phyloP scores from a whole-genome alignment of 176 grass and related monocot genomes.

The Puya raimondii region DNA sequence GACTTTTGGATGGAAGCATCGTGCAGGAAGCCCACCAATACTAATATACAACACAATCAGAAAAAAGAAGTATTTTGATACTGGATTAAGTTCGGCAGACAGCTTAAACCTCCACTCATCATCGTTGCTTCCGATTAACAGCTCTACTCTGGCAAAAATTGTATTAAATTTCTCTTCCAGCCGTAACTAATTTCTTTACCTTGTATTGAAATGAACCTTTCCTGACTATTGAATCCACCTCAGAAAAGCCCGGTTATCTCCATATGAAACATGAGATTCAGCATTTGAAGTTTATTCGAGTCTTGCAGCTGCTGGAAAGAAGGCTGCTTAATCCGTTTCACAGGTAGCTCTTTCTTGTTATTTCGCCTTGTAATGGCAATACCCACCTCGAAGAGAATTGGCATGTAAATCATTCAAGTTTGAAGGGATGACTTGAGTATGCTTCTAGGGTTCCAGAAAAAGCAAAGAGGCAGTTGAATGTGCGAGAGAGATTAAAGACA shows the following conservation, averaged over 20 bases:
- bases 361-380: not conserved
- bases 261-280: not conserved
- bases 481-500: not conserved
- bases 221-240: not conserved
- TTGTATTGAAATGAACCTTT: not conserved
- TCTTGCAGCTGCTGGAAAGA: no score
- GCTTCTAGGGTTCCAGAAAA: not conserved
- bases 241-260: not conserved
- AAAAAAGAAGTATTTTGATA: no score
- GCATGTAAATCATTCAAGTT: not conserved
- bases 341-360: not conserved
- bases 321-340: not conserved
- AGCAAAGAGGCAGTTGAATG: constrained; percentile 10
- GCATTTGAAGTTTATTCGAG: not conserved
- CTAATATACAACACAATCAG: no score
- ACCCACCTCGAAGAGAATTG: not conserved
- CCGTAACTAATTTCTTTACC: not conserved
- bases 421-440: not conserved
- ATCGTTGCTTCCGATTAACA: no score
- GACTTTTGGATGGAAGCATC: no score
- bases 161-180: no score
- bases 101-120: no score
- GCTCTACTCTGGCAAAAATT: no score
- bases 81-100: no score
- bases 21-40: no score